Percentiles rank a stretch among this genome's conserved stretches.
Evolutionary conservation across 208 protist genomes (phyloP).

Genomic region (Herpetomonas muscarum): DNA sequence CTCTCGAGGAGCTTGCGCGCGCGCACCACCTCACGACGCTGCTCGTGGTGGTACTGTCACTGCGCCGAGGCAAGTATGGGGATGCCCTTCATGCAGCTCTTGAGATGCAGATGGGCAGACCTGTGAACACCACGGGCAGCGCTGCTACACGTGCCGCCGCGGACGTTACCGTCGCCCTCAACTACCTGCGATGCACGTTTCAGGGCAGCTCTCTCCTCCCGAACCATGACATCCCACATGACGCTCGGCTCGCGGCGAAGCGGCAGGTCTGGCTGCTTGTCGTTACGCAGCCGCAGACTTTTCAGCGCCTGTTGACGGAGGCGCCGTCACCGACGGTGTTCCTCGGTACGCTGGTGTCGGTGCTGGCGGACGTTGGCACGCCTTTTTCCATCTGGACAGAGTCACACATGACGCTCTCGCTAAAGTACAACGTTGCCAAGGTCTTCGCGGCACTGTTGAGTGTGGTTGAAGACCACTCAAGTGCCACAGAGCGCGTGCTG

Average conservation of each 20-base stretch:
- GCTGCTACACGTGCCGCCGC: not conserved
- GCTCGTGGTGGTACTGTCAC: conserved; percentile 36
- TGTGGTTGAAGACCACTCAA: no score
- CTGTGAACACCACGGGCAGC: conserved; percentile 2
- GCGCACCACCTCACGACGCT: conserved; percentile 41
- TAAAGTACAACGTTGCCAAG: not conserved
- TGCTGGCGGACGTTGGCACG: not conserved
- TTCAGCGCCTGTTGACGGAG: conserved; percentile 8
- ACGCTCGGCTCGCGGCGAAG: conserved; percentile 22
- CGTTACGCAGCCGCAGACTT: conserved; percentile 12
- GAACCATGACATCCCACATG: conserved; percentile 20
- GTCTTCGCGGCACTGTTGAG: not conserved
- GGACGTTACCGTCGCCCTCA: conserved; percentile 18
- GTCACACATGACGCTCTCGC: not conserved
- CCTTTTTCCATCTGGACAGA: not conserved
- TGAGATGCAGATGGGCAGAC: conserved; percentile 11
- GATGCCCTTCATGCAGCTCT: conserved; percentile 55
- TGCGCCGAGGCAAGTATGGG: conserved; percentile 38
- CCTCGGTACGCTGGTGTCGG: not conserved
- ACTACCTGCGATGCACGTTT: conserved; percentile 34
- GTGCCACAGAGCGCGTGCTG: no score
- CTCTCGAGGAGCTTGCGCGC: conserved; percentile 42
- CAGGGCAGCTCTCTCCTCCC: conserved; percentile 27
- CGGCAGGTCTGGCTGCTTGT: conserved; percentile 34
- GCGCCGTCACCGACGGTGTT: not conserved